A percentile compares a stretch with the other conserved stretches of the same genome.
Conservation (phyloP, 163 green algal species). For the Trebouxia gelatinosa region DNA sequence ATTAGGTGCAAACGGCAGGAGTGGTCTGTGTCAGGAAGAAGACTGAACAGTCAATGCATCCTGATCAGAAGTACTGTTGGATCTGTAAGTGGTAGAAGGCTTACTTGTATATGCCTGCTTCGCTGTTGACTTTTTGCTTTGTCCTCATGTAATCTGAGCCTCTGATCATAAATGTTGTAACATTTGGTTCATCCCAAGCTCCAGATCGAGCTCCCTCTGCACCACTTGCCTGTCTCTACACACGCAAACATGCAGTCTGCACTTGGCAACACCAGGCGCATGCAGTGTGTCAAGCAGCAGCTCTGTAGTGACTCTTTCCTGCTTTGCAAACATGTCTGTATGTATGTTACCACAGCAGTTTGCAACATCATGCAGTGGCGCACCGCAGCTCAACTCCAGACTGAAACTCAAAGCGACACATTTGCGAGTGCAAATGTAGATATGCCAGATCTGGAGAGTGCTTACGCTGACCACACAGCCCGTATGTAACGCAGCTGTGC, state of each 20-base stretch:
- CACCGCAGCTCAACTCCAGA: background rate
- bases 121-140: constrained; percentile 61
- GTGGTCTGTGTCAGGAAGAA: background rate
- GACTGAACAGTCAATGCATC: background rate
- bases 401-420: background rate
- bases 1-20: background rate
- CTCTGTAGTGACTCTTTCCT: background rate
- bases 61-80: too few relatives aligned
- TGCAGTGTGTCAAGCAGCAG: background rate
- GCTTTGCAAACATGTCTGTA: background rate
- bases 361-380: background rate
- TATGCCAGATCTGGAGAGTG: background rate
- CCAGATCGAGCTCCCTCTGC: background rate
- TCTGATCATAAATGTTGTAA: constrained; percentile 62
- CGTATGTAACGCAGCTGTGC: background rate
- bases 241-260: background rate
- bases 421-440: background rate
- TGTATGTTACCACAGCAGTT: background rate
- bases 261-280: background rate
- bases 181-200: constrained; percentile 43
- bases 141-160: constrained; percentile 71
- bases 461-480: background rate
- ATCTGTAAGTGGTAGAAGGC: background rate
- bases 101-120: constrained; percentile 64
- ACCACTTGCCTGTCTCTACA: background rate